Evolutionary conservation across 495 filamentous ascomycete species (phyloP).

Genomic region (Xylaria scruposa): DNA sequence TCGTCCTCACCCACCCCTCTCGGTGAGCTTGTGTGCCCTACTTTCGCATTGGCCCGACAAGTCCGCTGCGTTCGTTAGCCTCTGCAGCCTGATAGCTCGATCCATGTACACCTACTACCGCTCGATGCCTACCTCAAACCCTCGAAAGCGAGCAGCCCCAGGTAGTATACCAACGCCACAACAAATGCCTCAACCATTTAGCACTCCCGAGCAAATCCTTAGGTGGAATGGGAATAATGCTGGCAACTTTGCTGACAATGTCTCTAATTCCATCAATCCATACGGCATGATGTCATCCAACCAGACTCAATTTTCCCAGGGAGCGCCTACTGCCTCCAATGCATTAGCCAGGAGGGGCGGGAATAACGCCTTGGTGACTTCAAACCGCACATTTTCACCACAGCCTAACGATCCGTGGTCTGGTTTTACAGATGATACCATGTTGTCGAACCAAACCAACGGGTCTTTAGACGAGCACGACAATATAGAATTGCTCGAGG

Average conservation of each 20-base stretch:
- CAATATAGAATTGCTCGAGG: conserved; percentile 77
- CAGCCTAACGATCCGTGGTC: conserved; percentile 54
- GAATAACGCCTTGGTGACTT: conserved; percentile 66
- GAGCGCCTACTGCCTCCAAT: conserved; percentile 57
- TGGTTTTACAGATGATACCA: conserved; percentile 50
- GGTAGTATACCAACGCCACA: conserved; percentile 62
- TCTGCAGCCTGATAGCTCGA: conserved; percentile 20
- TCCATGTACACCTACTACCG: conserved; percentile 44
- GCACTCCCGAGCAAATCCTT: conserved; percentile 47
- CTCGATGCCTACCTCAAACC: conserved; percentile 57
- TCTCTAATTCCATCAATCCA: conserved; percentile 41
- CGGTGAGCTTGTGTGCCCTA: background rate
- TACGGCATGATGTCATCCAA: conserved; percentile 49
- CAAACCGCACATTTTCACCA: conserved; percentile 51
- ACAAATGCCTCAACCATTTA: conserved; percentile 53
- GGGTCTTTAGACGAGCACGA: conserved; percentile 64
- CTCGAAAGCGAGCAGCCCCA: conserved; percentile 77
- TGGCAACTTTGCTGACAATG: conserved; percentile 44
- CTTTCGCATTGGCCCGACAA: background rate
- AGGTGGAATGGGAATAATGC: conserved; percentile 49
- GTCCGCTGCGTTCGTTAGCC: conserved; percentile 2
- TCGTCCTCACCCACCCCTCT: background rate
- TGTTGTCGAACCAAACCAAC: conserved; percentile 45
- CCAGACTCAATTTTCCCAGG: conserved; percentile 49
- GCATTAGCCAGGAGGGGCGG: conserved; percentile 70